Evolutionary conservation across 495 filamentous ascomycete genomes (phyloP).

Genomic region (Cladorrhinum samala): DNA sequence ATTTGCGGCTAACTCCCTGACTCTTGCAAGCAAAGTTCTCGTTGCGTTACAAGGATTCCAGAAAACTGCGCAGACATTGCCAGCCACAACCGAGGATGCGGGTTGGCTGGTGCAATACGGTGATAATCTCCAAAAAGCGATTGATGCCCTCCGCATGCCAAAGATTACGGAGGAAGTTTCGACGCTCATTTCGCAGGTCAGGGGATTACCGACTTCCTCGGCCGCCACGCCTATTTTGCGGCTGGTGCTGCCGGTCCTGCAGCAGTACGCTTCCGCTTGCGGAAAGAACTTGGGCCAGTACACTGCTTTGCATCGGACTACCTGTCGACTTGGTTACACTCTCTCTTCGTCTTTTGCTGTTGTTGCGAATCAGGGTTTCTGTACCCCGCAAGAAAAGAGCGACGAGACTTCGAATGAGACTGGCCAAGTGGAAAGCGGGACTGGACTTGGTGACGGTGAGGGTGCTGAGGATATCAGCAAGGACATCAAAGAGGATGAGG

Average conservation of each 20-base stretch:
- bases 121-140: constrained; percentile 45
- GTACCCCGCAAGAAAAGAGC: constrained; percentile 73
- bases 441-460: constrained; percentile 91
- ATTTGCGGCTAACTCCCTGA: constrained; percentile 46
- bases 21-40: constrained; percentile 58
- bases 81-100: constrained; percentile 50
- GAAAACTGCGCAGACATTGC: constrained; percentile 34
- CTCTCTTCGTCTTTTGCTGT: constrained; percentile 70
- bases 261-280: constrained; percentile 62
- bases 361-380: constrained; percentile 80
- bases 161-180: constrained; percentile 41
- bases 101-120: constrained; percentile 60
- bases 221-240: constrained; percentile 56
- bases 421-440: constrained; percentile 82
- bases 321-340: constrained; percentile 66
- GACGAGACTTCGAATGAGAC: constrained; percentile 56
- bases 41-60: constrained; percentile 68
- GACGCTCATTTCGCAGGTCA: constrained; percentile 46
- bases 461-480: constrained; percentile 97
- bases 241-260: constrained; percentile 63
- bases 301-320: constrained; percentile 55
- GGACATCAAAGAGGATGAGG: constrained; percentile 88
- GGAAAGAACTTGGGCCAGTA: constrained; percentile 46
- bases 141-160: constrained; percentile 53
- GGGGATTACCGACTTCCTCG: constrained; percentile 38